Conservation (phyloP, 805 yeast species). For the Pachysolen tannophilus region DNA sequence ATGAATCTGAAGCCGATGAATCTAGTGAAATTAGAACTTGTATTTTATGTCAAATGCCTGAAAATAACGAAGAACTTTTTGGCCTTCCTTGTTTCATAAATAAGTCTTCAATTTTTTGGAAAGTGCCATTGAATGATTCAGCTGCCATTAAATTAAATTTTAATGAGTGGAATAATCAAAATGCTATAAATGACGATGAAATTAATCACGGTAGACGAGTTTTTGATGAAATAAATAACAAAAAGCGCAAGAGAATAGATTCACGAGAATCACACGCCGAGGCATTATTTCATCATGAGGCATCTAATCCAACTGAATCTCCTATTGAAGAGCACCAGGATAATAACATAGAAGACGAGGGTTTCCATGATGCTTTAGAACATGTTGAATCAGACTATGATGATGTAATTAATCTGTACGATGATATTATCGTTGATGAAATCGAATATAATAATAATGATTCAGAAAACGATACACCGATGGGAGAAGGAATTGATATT, state of each 20-base stretch:
- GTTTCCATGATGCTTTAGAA: conserved; percentile 19
- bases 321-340: conserved; percentile 2
- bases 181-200: conserved; percentile 1
- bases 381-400: too few species aligned
- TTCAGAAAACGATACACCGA: conserved; percentile 10
- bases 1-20: conserved; percentile 13
- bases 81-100: conserved; percentile 50
- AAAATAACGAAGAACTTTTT: conserved; percentile 35
- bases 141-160: conserved; percentile 17
- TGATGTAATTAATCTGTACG: too few species aligned
- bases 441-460: conserved; percentile 15
- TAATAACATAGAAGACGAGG: conserved; percentile 3
- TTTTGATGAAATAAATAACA: conserved; percentile 3
- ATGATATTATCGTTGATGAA: conserved; percentile 19
- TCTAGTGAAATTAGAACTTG: conserved; percentile 32
- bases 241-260: conserved; percentile 5
- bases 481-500: too few species aligned
- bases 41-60: conserved; percentile 52
- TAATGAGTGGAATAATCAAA: conserved; percentile 17
- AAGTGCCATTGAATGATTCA: conserved; percentile 23
- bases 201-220: conserved; percentile 1
- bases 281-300: conserved; percentile 21
- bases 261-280: conserved; percentile 2
- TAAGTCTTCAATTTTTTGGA: conserved; percentile 42
- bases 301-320: conserved; percentile 15